A percentile compares a stretch with the other conserved stretches of the same genome.
phyloP scores from a whole-genome alignment of 2,329 filamentous ascomycete species.

The Fusarium citri region DNA sequence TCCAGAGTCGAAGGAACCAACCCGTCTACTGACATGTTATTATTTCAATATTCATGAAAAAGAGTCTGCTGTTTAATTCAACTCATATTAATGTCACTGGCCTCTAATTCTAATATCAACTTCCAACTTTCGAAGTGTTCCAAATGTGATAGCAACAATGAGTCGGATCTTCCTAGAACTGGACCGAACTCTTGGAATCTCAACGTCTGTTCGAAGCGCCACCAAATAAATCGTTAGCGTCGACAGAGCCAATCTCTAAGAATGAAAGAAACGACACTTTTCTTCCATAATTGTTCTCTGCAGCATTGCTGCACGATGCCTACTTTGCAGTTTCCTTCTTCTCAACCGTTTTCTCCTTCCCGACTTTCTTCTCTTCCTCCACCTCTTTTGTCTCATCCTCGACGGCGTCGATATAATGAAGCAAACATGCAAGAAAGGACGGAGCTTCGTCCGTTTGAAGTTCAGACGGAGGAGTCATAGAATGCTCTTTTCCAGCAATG shows the following conservation, averaged over 20 bases:
- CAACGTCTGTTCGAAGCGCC: constrained; percentile 13
- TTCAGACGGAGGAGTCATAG: constrained; percentile 8
- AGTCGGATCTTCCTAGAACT: constrained; percentile 7
- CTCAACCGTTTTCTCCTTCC: constrained; percentile 2
- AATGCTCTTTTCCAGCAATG: constrained; percentile 11
- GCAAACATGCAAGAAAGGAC: constrained; percentile 8
- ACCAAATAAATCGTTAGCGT: not conserved
- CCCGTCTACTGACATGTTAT: not conserved
- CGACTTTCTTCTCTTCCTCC: not conserved
- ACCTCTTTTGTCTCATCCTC: not conserved
- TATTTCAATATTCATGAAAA: not conserved
- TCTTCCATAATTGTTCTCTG: not conserved
- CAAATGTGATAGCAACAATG: constrained; percentile 23
- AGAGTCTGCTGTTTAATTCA: not conserved
- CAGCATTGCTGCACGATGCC: not conserved
- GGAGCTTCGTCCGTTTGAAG: constrained; percentile 20
- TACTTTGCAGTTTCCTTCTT: constrained; percentile 19
- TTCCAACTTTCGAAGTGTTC: not conserved
- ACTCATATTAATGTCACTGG: not conserved
- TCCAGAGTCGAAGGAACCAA: not conserved
- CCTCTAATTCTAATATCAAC: not conserved
- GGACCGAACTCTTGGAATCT: constrained; percentile 6
- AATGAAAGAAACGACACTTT: constrained; percentile 6
- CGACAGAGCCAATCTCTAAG: constrained; percentile 20
- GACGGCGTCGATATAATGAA: constrained; percentile 16